Conservation (phyloP, 768 basidiomycete species). For the Vararia minispora region DNA sequence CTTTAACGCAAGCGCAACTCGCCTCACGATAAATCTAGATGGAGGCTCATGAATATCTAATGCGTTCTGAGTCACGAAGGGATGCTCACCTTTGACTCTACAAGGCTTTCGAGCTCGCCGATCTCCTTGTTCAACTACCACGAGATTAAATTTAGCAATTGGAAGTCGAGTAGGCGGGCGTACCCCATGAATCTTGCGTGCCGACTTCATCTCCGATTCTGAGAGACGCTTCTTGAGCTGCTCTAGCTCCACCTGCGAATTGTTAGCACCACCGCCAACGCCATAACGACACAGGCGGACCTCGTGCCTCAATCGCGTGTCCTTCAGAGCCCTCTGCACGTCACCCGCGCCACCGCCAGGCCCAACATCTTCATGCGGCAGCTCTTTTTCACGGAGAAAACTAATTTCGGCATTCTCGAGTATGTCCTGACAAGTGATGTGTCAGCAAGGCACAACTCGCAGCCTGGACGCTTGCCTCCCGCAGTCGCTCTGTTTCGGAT, state of each 20-base stretch:
- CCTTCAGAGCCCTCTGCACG: constrained; percentile 31
- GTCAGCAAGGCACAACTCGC: not conserved
- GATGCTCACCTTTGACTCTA: constrained; percentile 80
- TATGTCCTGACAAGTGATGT: constrained; percentile 41
- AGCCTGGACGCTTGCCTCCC: constrained; percentile 35
- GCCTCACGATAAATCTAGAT: constrained; percentile 77
- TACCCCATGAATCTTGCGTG: constrained; percentile 58
- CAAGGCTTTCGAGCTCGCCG: constrained; percentile 79
- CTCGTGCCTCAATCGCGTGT: constrained; percentile 43
- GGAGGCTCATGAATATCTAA: no score
- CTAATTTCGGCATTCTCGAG: constrained; percentile 67
- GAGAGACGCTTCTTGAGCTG: constrained; percentile 57
- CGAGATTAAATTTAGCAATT: constrained; percentile 6
- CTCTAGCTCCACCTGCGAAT: constrained; percentile 48
- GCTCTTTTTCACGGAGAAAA: constrained; percentile 38
- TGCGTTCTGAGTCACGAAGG: no score
- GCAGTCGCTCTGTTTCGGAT: constrained; percentile 60
- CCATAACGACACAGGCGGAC: constrained; percentile 20
- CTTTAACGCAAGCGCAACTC: constrained; percentile 10
- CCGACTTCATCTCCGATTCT: constrained; percentile 67
- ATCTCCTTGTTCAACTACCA: constrained; percentile 82
- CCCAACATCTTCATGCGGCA: constrained; percentile 17
- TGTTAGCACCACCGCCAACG: not conserved
- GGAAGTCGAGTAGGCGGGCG: constrained; percentile 15
- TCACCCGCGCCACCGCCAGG: constrained; percentile 26